Percentiles rank a stretch among this genome's conserved stretches.
phyloP scores from a whole-genome alignment of 441 rosid genomes.

The Populus hybrid region DNA sequence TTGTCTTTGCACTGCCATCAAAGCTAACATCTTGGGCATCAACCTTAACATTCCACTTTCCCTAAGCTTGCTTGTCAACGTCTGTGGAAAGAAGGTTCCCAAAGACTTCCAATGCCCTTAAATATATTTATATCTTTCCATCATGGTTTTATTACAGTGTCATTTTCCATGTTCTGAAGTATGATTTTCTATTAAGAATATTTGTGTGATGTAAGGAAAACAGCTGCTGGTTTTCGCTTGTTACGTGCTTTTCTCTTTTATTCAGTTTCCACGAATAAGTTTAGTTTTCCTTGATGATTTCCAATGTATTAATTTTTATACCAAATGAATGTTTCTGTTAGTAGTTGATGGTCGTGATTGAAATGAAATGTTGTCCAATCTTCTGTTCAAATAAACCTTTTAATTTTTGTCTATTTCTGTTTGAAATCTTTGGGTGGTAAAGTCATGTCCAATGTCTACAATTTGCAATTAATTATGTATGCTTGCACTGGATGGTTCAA shows the following conservation, averaged over 20 bases:
- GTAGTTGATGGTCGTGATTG: neutral
- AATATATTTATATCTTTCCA: neutral
- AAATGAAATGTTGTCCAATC: neutral
- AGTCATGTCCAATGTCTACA: too few relatives aligned
- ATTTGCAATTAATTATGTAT: too few relatives aligned
- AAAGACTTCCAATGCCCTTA: conserved; percentile 50
- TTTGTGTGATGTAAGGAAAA: neutral
- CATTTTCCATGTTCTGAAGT: neutral
- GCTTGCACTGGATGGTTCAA: too few relatives aligned
- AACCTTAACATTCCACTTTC: conserved; percentile 64
- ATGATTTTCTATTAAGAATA: neutral
- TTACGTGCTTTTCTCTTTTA: neutral
- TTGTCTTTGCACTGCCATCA: conserved; percentile 85
- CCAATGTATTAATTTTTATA: neutral
- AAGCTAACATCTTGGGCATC: conserved; percentile 57
- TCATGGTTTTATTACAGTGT: neutral
- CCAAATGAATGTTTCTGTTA: neutral
- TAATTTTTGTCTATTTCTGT: neutral
- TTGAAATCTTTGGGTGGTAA: too few relatives aligned
- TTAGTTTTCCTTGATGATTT: neutral
- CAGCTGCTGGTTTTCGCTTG: neutral
- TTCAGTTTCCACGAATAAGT: neutral
- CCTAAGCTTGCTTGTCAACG: conserved; percentile 58
- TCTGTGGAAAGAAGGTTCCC: conserved; percentile 62
- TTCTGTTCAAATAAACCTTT: too few relatives aligned